These are phyloP conservation scores for Kalaharituber pfeilii DNA, from an alignment of 2,329 filamentous ascomycete species.

Conservation along the genomic window DNA sequence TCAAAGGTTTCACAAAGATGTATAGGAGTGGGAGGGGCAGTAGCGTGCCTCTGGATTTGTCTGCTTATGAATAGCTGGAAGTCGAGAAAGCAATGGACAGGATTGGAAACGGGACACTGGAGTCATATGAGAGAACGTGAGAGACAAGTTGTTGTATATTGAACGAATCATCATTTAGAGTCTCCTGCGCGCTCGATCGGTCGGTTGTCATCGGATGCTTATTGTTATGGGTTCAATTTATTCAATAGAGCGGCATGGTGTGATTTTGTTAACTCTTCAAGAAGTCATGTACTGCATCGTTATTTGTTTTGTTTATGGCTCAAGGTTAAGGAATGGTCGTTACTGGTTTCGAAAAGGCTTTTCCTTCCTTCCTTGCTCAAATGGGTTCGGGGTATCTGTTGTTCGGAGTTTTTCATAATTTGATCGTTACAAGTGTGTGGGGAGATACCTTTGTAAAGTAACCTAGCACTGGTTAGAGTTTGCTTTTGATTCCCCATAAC, in stretches of 20 bases:
- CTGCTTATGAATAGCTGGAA: slow-evolving; percentile 31
- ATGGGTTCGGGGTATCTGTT: background rate
- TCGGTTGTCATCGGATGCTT: background rate
- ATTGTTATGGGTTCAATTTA: background rate
- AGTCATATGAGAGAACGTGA: no score
- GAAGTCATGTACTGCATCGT: background rate
- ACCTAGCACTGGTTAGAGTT: no score
- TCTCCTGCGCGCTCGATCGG: no score
- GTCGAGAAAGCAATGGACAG: background rate
- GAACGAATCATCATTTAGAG: no score
- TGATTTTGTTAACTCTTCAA: no score
- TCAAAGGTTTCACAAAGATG: slow-evolving; percentile 52
- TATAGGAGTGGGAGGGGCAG: slow-evolving; percentile 86
- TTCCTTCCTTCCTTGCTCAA: background rate
- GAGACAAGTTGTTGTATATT: background rate
- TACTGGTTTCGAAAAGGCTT: background rate
- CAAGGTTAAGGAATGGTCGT: background rate
- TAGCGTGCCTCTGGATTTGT: slow-evolving; percentile 79
- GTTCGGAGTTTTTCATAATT: background rate
- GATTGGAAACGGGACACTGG: background rate
- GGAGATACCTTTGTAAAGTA: no score
- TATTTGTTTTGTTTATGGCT: background rate
- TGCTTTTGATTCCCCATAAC: no score
- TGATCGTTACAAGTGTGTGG: no score
- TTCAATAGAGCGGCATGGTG: background rate